phyloP scores from a whole-genome alignment of 129 eudicot species.

The Centella asiatica region DNA sequence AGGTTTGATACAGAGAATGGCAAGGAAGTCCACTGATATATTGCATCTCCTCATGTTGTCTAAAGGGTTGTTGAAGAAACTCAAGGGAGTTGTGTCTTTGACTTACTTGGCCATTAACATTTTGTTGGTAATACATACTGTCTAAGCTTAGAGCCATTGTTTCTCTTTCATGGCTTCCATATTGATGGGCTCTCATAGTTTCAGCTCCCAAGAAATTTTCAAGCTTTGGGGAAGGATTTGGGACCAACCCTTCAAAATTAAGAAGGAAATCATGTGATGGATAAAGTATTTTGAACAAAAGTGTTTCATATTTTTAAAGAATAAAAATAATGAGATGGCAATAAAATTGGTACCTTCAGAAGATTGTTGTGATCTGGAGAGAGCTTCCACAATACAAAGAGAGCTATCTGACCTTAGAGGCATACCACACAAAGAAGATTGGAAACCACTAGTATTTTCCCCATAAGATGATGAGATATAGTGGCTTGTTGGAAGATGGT shows the following conservation, averaged over 20 bases:
- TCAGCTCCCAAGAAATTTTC: constrained; percentile 60
- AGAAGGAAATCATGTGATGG: not conserved
- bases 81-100: constrained; percentile 22
- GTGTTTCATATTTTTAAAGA: not conserved
- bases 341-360: constrained; percentile 31
- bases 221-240: constrained; percentile 45
- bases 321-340: not conserved
- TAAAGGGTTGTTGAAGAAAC: constrained; percentile 20
- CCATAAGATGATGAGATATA: constrained; percentile 21
- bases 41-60: constrained; percentile 9
- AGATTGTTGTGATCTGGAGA: constrained; percentile 58
- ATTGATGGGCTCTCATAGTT: constrained; percentile 29
- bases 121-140: constrained; percentile 38
- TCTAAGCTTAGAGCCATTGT: constrained; percentile 51
- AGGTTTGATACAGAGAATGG: constrained; percentile 27
- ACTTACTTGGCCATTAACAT: constrained; percentile 19
- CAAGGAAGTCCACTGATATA: constrained; percentile 24
- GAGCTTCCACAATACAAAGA: constrained; percentile 66
- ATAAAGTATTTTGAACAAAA: no score
- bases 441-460: constrained; percentile 33
- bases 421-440: constrained; percentile 53
- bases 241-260: constrained; percentile 21
- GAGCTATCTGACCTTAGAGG: constrained; percentile 84
- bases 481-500: constrained; percentile 10
- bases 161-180: constrained; percentile 31